phyloP scores from a whole-genome alignment of 202 grass and related monocot species.

The Hordeum pubiflorum region DNA sequence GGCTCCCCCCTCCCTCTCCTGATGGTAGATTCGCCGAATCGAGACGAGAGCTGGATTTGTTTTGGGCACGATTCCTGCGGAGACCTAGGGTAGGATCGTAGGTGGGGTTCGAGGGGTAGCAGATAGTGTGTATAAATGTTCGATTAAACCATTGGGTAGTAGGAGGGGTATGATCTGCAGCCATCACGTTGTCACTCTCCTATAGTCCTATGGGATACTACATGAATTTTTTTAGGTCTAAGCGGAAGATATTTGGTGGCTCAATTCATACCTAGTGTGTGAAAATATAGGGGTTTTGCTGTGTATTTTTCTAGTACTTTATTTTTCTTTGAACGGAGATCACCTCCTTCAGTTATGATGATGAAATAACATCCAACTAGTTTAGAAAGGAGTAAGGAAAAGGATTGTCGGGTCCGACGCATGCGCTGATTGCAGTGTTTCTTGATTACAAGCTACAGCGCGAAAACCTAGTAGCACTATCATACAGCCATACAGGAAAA shows the following conservation, averaged over 20 bases:
- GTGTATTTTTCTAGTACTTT: background rate
- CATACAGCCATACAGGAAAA: background rate
- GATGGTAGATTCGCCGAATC: slow-evolving; percentile 33
- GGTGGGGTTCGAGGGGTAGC: background rate
- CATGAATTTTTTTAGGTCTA: background rate
- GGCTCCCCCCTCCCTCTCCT: background rate
- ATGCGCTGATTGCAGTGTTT: background rate
- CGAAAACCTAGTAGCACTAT: background rate
- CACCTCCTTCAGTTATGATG: background rate
- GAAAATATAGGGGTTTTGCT: background rate
- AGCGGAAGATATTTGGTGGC: background rate
- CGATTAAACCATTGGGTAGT: background rate
- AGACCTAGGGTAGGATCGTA: background rate
- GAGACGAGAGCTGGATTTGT: background rate
- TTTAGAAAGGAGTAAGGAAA: background rate
- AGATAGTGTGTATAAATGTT: background rate
- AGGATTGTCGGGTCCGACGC: background rate
- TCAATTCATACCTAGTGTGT: background rate
- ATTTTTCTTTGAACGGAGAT: no score
- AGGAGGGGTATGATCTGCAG: background rate
- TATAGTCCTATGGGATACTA: background rate
- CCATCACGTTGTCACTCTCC: background rate
- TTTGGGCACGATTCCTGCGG: background rate
- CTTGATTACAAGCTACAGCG: background rate
- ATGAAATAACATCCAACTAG: background rate